Percentiles rank a stretch among this genome's conserved stretches.
Evolutionary conservation across 75 land plant species (phyloP).

Genomic region (Pinus taeda): DNA sequence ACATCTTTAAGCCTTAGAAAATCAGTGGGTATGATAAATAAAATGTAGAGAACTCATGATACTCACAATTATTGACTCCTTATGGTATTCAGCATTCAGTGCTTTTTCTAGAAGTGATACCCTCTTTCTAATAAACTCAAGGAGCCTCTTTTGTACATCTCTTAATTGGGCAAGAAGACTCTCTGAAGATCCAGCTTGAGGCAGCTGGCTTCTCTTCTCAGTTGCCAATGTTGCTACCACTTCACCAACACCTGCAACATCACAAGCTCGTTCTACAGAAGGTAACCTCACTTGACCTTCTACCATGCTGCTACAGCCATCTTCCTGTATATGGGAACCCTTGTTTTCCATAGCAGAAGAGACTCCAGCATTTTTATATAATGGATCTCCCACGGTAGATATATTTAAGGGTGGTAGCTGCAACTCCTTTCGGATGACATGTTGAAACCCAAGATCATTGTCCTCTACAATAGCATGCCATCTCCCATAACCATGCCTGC

Average conservation of each 20-base stretch:
- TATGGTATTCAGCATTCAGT: slow-evolving; percentile 72
- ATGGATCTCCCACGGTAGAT: slow-evolving; percentile 25
- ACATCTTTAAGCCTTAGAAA: no score
- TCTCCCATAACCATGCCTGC: slow-evolving; percentile 98
- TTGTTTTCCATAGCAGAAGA: slow-evolving; percentile 7
- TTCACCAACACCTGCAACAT: slow-evolving; percentile 11
- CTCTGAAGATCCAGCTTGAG: slow-evolving; percentile 26
- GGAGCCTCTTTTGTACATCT: slow-evolving; percentile 77
- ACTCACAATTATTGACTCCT: slow-evolving; percentile 57
- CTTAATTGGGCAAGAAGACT: slow-evolving; percentile 22
- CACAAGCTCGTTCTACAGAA: slow-evolving; percentile 12
- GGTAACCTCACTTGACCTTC: slow-evolving; percentile 13
- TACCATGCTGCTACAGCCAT: slow-evolving; percentile 3
- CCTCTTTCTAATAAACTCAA: slow-evolving; percentile 88
- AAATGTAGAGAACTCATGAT: no score
- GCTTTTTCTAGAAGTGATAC: slow-evolving; percentile 82
- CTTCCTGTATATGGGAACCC: neutral
- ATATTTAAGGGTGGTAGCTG: slow-evolving; percentile 52
- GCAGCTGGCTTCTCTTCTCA: slow-evolving; percentile 30
- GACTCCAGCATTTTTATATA: slow-evolving; percentile 24
- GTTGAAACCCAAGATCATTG: slow-evolving; percentile 50
- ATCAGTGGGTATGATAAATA: no score
- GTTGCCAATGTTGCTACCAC: slow-evolving; percentile 18
- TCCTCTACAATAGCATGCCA: slow-evolving; percentile 95
- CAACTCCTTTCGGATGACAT: slow-evolving; percentile 58